phyloP scores from a whole-genome alignment of 805 yeast genomes.

The Saturnispora quitensis region DNA sequence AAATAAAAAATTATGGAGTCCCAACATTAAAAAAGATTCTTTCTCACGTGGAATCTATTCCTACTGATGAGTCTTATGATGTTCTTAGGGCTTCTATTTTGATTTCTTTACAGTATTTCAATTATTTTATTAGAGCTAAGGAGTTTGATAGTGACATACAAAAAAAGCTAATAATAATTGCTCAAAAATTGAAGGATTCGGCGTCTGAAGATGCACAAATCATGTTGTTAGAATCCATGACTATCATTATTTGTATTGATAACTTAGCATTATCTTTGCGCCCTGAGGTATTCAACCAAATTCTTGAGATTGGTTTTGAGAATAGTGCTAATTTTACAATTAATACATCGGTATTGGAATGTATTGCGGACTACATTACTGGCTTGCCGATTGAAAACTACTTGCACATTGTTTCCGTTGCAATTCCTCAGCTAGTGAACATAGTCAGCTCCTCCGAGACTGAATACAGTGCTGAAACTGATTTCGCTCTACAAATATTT shows the following conservation, averaged over 20 bases:
- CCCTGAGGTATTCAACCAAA: slow-evolving; percentile 38
- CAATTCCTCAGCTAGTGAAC: slow-evolving; percentile 42
- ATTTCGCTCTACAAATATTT: slow-evolving; percentile 49
- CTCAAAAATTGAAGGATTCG: slow-evolving; percentile 41
- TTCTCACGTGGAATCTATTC: slow-evolving; percentile 17
- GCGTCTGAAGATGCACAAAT: slow-evolving; percentile 78
- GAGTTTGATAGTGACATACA: slow-evolving; percentile 23
- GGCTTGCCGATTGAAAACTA: slow-evolving; percentile 38
- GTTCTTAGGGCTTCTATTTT: slow-evolving; percentile 28
- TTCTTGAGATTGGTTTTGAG: slow-evolving; percentile 56
- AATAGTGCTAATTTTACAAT: slow-evolving; percentile 71
- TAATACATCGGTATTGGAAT: slow-evolving; percentile 57
- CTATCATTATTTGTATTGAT: slow-evolving; percentile 45
- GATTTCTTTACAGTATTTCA: slow-evolving; percentile 44
- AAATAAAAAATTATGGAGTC: slow-evolving; percentile 19
- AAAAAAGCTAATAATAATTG: slow-evolving; percentile 25
- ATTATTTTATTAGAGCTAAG: slow-evolving; percentile 25
- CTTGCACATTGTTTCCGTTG: slow-evolving; percentile 37
- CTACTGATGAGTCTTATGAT: slow-evolving; percentile 19
- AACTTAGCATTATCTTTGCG: slow-evolving; percentile 26
- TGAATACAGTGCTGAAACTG: slow-evolving; percentile 53
- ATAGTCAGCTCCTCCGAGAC: slow-evolving; percentile 29
- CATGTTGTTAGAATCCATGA: slow-evolving; percentile 60
- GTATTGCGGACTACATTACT: slow-evolving; percentile 51
- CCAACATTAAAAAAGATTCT: slow-evolving; percentile 15